phyloP scores from a whole-genome alignment of 1,139 yeast genomes.

The Candida sanyaensis region DNA sequence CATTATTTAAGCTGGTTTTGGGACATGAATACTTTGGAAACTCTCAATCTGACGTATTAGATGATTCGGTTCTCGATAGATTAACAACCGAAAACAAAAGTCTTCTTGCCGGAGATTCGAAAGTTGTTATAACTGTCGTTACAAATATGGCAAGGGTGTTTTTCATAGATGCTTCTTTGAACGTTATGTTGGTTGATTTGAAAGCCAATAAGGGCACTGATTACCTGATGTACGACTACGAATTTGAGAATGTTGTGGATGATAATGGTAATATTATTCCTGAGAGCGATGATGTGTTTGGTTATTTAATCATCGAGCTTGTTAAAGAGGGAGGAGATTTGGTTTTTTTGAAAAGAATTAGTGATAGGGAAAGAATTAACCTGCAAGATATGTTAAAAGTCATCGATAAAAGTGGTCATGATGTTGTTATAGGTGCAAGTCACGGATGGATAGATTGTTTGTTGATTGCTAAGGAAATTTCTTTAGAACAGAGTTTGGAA shows the following conservation, averaged over 20 bases:
- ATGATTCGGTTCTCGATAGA: conserved; percentile 38
- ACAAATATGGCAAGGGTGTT: conserved; percentile 49
- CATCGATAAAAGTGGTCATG: conserved; percentile 33
- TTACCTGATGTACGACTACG: conserved; percentile 78
- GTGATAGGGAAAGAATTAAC: conserved; percentile 22
- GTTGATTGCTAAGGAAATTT: conserved; percentile 41
- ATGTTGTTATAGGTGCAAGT: conserved; percentile 35
- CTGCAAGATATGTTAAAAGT: conserved; percentile 37
- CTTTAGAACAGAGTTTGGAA: conserved; percentile 1
- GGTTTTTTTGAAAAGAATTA: conserved; percentile 53
- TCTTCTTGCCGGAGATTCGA: conserved; percentile 33
- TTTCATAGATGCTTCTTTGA: conserved; percentile 37
- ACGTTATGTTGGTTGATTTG: conserved; percentile 46
- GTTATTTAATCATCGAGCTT: conserved; percentile 66
- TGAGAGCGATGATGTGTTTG: conserved; percentile 38
- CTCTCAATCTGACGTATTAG: conserved; percentile 25
- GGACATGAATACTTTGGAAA: conserved; percentile 26
- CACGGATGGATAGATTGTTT: conserved; percentile 52
- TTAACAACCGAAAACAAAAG: conserved; percentile 43
- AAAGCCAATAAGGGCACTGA: conserved; percentile 57
- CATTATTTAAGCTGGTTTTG: conserved; percentile 39
- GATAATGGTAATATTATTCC: conserved; percentile 42
- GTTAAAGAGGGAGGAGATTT: conserved; percentile 57
- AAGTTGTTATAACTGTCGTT: conserved; percentile 49
- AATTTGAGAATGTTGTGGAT: conserved; percentile 48